Percentiles rank a stretch among this genome's conserved stretches.
phyloP scores from a whole-genome alignment of 331 rosid genomes.

The Spiraea crenata region DNA sequence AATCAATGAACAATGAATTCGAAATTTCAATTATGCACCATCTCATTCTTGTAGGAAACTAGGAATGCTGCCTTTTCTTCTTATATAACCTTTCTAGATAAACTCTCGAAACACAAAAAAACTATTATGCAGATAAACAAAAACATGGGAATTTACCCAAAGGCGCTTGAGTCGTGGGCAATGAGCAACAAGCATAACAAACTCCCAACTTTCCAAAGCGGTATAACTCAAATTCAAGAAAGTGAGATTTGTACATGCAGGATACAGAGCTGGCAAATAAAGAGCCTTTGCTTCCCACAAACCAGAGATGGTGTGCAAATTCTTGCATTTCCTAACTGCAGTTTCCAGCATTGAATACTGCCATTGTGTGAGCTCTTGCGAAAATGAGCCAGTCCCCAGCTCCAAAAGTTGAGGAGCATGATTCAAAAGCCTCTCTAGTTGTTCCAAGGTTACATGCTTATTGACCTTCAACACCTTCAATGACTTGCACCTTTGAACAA shows the following conservation, averaged over 20 bases:
- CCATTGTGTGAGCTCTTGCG: conserved; percentile 49
- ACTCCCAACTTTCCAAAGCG: conserved; percentile 48
- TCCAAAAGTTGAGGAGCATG: conserved; percentile 57
- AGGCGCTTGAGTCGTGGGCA: conserved; percentile 65
- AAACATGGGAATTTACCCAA: conserved; percentile 50
- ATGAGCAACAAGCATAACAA: conserved; percentile 61
- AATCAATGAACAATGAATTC: background rate
- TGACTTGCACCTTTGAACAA: conserved; percentile 66
- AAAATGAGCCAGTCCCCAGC: conserved; percentile 68
- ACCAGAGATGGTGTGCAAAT: conserved; percentile 69
- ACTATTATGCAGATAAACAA: background rate
- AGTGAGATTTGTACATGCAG: conserved; percentile 58
- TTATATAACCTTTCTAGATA: background rate
- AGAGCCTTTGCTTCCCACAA: conserved; percentile 54
- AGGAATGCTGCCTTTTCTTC: background rate
- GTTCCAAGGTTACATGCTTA: conserved; percentile 55
- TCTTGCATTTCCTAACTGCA: conserved; percentile 56
- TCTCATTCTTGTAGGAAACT: background rate
- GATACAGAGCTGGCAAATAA: conserved; percentile 62
- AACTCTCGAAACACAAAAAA: background rate
- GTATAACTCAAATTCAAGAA: conserved; percentile 80
- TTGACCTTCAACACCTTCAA: conserved; percentile 73
- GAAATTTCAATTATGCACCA: background rate
- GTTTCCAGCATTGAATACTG: conserved; percentile 53
- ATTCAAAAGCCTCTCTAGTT: conserved; percentile 53